phyloP scores from a whole-genome alignment of 805 yeast genomes.

The Saccharomycopsis lassenensis region DNA sequence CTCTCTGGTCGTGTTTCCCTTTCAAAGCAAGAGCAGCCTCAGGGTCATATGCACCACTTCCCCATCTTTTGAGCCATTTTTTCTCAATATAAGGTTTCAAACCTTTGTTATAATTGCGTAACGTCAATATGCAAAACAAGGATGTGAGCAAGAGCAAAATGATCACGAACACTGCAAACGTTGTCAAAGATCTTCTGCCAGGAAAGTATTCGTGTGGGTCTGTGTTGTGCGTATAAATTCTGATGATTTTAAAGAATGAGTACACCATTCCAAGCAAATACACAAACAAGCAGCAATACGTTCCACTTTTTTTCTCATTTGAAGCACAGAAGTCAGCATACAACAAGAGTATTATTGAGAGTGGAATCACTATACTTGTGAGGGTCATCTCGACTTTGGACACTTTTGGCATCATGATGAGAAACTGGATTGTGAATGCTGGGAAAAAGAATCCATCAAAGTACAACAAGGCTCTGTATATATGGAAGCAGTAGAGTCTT shows the following conservation, averaged over 20 bases:
- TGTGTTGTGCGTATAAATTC: constrained; percentile 30
- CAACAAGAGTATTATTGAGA: constrained; percentile 22
- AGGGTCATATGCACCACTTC: neutral
- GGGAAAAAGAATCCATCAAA: constrained; percentile 30
- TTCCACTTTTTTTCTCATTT: constrained; percentile 23
- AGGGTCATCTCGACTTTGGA: constrained; percentile 29
- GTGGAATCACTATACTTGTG: constrained; percentile 29
- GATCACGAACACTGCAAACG: constrained; percentile 29
- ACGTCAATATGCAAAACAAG: constrained; percentile 6
- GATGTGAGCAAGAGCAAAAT: constrained; percentile 21
- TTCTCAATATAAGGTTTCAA: constrained; percentile 15
- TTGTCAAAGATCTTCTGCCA: constrained; percentile 29
- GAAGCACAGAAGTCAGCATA: constrained; percentile 28
- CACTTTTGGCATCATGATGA: constrained; percentile 29
- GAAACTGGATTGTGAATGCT: constrained; percentile 32
- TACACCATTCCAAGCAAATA: constrained; percentile 28
- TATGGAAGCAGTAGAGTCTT: constrained; percentile 26
- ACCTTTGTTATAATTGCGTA: constrained; percentile 15
- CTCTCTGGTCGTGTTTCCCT: too few species aligned
- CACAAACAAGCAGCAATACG: constrained; percentile 21
- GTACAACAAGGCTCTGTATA: constrained; percentile 25
- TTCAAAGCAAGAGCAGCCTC: neutral
- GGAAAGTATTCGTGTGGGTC: constrained; percentile 27
- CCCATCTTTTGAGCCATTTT: constrained; percentile 2
- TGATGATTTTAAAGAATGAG: constrained; percentile 29